Conservation (phyloP, 208 protist species). For the Tritrichomonas musculus region DNA sequence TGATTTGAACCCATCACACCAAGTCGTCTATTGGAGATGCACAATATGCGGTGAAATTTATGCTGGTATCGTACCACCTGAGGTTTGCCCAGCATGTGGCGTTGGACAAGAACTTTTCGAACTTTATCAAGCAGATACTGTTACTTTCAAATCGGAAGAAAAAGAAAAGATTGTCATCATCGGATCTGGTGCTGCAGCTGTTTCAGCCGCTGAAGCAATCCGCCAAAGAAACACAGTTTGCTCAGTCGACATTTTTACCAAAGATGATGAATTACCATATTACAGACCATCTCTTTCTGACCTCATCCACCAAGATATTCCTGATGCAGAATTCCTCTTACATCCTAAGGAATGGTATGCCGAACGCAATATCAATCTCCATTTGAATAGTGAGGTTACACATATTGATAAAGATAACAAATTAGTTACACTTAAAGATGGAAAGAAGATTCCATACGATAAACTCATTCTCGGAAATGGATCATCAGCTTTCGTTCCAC, state of each 20-base stretch:
- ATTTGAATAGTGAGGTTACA: background rate
- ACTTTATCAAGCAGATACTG: background rate
- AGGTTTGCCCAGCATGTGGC: background rate
- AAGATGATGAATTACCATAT: background rate
- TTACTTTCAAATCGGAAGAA: background rate
- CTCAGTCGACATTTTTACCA: background rate
- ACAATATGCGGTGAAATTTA: constrained; percentile 24
- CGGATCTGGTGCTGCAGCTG: background rate
- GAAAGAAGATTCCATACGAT: background rate
- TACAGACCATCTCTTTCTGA: background rate
- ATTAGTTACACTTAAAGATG: background rate
- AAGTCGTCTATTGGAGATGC: background rate
- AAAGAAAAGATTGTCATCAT: background rate
- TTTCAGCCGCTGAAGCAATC: background rate
- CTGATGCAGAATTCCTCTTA: background rate
- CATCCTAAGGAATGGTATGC: background rate
- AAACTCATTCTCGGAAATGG: background rate
- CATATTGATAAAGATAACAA: background rate
- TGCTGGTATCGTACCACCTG: background rate
- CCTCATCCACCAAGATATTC: background rate
- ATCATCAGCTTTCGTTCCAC: background rate
- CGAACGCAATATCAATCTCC: background rate
- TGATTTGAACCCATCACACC: background rate
- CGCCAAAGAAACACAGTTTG: background rate
- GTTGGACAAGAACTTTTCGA: constrained; percentile 17